Evolutionary conservation across 352 stramenopile species (phyloP).

Genomic region (Phytophthora gonapodyides): DNA sequence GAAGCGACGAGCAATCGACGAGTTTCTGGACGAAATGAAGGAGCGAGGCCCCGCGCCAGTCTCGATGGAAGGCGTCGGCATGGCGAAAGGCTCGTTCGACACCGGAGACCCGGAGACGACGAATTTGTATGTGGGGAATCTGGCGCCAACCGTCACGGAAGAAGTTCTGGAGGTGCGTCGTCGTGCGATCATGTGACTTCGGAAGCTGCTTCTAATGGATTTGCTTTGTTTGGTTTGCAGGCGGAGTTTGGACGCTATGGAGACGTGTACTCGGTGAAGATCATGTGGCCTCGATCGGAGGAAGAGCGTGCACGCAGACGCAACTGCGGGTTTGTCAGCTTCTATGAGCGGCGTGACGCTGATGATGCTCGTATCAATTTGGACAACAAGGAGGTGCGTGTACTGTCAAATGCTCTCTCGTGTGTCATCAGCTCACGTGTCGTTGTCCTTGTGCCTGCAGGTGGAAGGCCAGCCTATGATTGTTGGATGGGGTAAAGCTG

Average conservation of each 20-base stretch:
- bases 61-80: conserved; percentile 21
- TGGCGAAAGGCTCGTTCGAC: conserved; percentile 80
- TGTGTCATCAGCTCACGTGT: neutral
- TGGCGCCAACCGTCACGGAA: conserved; percentile 93
- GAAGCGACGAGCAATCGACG: conserved; percentile 84
- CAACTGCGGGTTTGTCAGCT: conserved; percentile 97
- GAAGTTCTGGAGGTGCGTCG: conserved; percentile 74
- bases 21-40: conserved; percentile 92
- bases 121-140: conserved; percentile 96
- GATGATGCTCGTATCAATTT: conserved; percentile 78
- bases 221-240: conserved; percentile 18
- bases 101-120: conserved; percentile 87
- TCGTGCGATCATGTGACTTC: no score
- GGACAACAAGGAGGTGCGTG: conserved; percentile 71
- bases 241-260: conserved; percentile 91
- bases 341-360: conserved; percentile 82
- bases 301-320: conserved; percentile 91
- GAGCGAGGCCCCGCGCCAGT: conserved; percentile 41
- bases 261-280: conserved; percentile 95
- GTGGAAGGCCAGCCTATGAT: conserved; percentile 76
- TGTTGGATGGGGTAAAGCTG: conserved; percentile 81
- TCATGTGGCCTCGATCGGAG: conserved; percentile 98
- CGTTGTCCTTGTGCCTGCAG: conserved; percentile 30
- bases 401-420: neutral
- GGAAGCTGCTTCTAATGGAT: neutral